Percentiles rank a stretch among this genome's conserved stretches.
These are phyloP conservation scores for Arthrobotrys entomopaga DNA, from an alignment of 2,329 filamentous ascomycete species.

Conservation along the genomic window DNA sequence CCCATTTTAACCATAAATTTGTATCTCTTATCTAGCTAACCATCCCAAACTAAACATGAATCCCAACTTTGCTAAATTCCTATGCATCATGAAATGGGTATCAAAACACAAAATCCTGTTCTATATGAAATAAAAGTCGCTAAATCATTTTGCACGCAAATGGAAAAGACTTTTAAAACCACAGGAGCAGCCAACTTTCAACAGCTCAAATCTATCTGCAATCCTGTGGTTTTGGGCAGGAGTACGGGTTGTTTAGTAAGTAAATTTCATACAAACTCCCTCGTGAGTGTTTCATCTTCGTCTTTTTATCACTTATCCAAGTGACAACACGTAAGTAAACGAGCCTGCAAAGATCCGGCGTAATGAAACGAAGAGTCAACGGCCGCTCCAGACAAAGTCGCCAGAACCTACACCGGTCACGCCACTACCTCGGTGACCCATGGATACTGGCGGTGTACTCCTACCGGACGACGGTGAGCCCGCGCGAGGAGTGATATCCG, in stretches of 20 bases:
- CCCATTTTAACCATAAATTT: too few species aligned
- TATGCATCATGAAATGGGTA: conserved; percentile 44
- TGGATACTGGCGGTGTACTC: conserved; percentile 32
- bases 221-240: not conserved
- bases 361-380: conserved; percentile 33
- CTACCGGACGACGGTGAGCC: conserved; percentile 36
- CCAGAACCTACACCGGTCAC: conserved; percentile 51
- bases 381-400: conserved; percentile 54
- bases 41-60: not conserved
- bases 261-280: conserved; percentile 31
- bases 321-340: conserved; percentile 46
- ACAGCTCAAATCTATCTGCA: too few species aligned
- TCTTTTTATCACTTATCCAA: conserved; percentile 20
- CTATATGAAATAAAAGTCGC: conserved; percentile 18
- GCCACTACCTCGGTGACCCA: conserved; percentile 50
- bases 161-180: too few species aligned
- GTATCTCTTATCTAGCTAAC: too few species aligned
- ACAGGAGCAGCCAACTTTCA: too few species aligned
- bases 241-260: not conserved
- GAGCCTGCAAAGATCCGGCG: conserved; percentile 32
- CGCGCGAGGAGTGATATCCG: conserved; percentile 34
- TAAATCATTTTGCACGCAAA: conserved; percentile 20
- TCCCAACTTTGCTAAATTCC: conserved; percentile 6
- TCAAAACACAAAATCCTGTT: conserved; percentile 18
- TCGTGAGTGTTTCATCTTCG: not conserved